These are phyloP conservation scores for Fusarium tupiense DNA, from an alignment of 2,329 filamentous ascomycete species.

Conservation along the genomic window DNA sequence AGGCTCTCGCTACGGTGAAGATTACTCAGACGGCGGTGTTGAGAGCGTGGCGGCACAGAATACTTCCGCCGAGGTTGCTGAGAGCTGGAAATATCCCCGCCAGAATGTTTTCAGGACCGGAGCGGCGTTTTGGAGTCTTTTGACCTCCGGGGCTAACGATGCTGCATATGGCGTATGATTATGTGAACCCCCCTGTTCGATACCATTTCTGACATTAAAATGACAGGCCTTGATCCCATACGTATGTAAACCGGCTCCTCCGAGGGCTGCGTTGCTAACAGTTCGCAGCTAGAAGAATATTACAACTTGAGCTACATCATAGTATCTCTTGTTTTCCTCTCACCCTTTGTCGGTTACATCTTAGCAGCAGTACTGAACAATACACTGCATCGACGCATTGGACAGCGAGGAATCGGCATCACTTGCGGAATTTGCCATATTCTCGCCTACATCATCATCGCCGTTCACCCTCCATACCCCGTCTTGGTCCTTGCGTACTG, in stretches of 20 bases:
- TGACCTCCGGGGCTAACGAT: slow-evolving; percentile 68
- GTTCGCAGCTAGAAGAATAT: slow-evolving; percentile 52
- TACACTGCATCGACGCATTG: slow-evolving; percentile 43
- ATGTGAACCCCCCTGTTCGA: not conserved
- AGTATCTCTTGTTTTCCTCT: slow-evolving; percentile 73
- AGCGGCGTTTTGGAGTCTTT: slow-evolving; percentile 66
- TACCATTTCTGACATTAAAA: not conserved
- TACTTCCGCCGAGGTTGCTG: not conserved
- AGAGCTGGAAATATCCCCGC: slow-evolving; percentile 37
- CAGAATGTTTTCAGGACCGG: slow-evolving; percentile 58
- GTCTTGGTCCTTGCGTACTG: slow-evolving; percentile 72
- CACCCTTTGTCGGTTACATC: slow-evolving; percentile 72
- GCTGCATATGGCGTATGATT: slow-evolving; percentile 64
- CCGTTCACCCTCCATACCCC: slow-evolving; percentile 73
- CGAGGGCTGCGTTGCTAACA: not conserved
- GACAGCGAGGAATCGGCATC: slow-evolving; percentile 66
- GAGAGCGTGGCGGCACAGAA: slow-evolving; percentile 12
- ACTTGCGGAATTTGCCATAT: slow-evolving; percentile 69
- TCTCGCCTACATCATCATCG: slow-evolving; percentile 70
- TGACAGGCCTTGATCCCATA: slow-evolving; percentile 59
- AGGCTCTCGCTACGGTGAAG: not conserved
- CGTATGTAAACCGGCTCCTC: slow-evolving; percentile 41
- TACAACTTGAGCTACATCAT: slow-evolving; percentile 69
- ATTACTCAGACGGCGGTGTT: not conserved
- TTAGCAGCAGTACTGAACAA: slow-evolving; percentile 71